These are phyloP conservation scores for Phytophthora pini DNA, from an alignment of 352 stramenopile genomes.

Conservation along the genomic window DNA sequence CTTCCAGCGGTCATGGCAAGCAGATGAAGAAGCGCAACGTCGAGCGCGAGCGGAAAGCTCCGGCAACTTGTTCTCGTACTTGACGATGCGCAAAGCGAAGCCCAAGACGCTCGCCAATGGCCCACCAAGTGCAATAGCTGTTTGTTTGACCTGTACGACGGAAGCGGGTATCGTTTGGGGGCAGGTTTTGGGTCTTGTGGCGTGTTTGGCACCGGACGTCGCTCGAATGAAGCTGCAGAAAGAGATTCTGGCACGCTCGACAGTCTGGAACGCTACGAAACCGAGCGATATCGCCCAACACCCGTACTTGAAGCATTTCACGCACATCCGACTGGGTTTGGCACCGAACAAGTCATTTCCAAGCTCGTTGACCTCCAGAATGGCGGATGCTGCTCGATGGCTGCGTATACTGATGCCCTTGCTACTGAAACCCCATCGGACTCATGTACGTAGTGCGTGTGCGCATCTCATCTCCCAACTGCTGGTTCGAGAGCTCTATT, in stretches of 20 bases:
- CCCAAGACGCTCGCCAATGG: conserved; percentile 9
- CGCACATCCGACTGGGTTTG: conserved; percentile 47
- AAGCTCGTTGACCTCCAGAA: conserved; percentile 12
- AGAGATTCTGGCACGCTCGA: conserved; percentile 37
- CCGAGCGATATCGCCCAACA: conserved; percentile 37
- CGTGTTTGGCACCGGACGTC: conserved; percentile 20
- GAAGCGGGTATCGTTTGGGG: conserved; percentile 28
- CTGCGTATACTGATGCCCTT: conserved; percentile 57
- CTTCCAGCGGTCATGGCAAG: conserved; percentile 60
- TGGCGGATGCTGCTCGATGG: conserved; percentile 45
- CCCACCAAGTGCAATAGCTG: conserved; percentile 5
- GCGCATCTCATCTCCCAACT: conserved; percentile 50
- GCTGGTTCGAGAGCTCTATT: conserved; percentile 49
- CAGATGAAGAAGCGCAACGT: conserved; percentile 47
- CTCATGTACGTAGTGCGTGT: conserved; percentile 45
- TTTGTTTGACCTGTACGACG: conserved; percentile 25
- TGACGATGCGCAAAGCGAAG: conserved; percentile 35
- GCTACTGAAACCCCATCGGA: conserved; percentile 60
- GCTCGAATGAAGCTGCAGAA: conserved; percentile 42
- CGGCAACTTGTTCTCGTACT: conserved; percentile 60
- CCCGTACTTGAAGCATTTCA: conserved; percentile 48
- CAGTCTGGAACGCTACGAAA: conserved; percentile 34
- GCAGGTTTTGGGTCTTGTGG: conserved; percentile 28
- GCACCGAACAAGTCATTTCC: conserved; percentile 2
- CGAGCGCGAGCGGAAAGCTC: conserved; percentile 33